Conservation (phyloP, 768 basidiomycete genomes). For the Xerocomus potaroensis region DNA sequence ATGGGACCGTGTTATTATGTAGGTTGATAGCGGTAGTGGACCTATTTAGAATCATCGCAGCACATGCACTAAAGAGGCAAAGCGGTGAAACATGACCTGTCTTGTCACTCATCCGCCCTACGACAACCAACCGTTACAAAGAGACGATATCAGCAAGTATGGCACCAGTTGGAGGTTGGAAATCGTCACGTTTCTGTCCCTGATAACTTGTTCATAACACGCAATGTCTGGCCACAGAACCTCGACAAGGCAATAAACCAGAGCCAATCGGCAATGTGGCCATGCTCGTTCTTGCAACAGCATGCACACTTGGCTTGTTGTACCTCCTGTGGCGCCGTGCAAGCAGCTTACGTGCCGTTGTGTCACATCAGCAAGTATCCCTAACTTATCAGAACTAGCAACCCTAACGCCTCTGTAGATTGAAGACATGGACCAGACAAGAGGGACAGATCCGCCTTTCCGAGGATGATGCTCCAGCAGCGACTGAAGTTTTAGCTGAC, state of each 20-base stretch:
- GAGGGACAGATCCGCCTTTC: slow-evolving; percentile 65
- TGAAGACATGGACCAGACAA: slow-evolving; percentile 49
- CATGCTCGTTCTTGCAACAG: slow-evolving; percentile 52
- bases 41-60: no score
- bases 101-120: no score
- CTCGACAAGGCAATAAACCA: slow-evolving; percentile 55
- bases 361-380: slow-evolving; percentile 55
- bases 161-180: slow-evolving; percentile 24
- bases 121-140: neutral
- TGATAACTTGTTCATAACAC: slow-evolving; percentile 1
- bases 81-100: neutral
- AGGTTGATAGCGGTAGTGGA: no score
- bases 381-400: neutral
- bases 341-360: slow-evolving; percentile 49
- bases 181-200: neutral
- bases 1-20: no score
- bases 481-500: slow-evolving; percentile 59
- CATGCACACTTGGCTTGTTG: slow-evolving; percentile 51
- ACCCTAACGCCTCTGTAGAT: slow-evolving; percentile 32
- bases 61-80: neutral
- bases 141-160: no score
- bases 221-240: slow-evolving; percentile 45
- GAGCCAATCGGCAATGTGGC: slow-evolving; percentile 59
- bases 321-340: slow-evolving; percentile 65
- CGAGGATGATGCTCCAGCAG: slow-evolving; percentile 67